Base-by-base conservation (phyloP, 192 early-diverging fungal species). In the Podila clonocystis region DNA sequence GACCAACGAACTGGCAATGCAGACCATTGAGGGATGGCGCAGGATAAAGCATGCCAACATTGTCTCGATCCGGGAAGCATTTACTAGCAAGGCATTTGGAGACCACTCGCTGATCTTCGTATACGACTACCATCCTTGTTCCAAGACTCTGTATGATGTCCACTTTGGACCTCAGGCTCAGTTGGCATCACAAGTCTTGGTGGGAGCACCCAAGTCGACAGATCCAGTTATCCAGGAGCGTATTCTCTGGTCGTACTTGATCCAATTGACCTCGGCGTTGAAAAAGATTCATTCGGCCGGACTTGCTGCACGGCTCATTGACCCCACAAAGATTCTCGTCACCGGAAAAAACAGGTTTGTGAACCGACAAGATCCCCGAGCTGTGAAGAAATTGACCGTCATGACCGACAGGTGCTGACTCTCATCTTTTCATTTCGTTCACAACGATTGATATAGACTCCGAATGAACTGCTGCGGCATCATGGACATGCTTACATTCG, bases 61-160 rank as follows among this genome's bases (percentile, higher is more conserved):
- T 61, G 95, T 95, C 9, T 94, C 92, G 31, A 87, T 99, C 28
- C 87, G 93, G 19, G 97, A 99, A 83, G 98, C 94, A 28, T 99
- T 99, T 73, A 96, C 97, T 2, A 99, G 96, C 8, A 94, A 92
- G 50, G 95, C 95, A 3, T 99, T 99, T 90, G 96, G 95, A 19
- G 97, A 99, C 75, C 89, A 93, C 58, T 96, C 98, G n/a, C 87
- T 99, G n/a, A 91, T 98, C 12, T 89, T 99, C 73, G 96, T 98
- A 7, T 97, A 95, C 76, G 97, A 98, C 78, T 98, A 94, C 82
- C 93, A 96, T 85, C 97, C 97, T 11, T 91, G 93, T 26, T 86
- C 93, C 9, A 86, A 84, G 58, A 95, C 95, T 0, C 73, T 96
- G 2, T 87, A 83, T 66, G 85, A 88, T 11, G 90, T 91, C 30